phyloP scores from a whole-genome alignment of 257 asterid species.

The Leonotis leonurus region DNA sequence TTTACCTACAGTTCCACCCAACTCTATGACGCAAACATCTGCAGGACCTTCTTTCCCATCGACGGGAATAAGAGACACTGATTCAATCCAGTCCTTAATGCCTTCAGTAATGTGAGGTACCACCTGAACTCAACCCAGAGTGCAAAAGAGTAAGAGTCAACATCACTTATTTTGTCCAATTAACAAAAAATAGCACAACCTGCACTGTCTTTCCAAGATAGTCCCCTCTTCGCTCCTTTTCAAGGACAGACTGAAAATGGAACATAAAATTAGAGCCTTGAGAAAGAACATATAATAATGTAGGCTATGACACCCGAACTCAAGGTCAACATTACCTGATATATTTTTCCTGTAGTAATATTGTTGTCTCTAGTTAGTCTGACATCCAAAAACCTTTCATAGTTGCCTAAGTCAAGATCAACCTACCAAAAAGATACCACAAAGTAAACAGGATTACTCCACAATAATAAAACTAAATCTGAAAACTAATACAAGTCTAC shows the following conservation, averaged over 20 bases:
- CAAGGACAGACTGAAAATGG: constrained; percentile 73
- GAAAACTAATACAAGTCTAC: background rate
- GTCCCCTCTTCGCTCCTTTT: constrained; percentile 88
- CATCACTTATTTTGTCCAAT: background rate
- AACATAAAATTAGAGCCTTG: constrained; percentile 20
- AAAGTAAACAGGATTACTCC: background rate
- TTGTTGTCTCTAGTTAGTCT: constrained; percentile 92
- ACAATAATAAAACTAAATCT: background rate
- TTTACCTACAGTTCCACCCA: constrained; percentile 99
- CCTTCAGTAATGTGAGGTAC: constrained; percentile 97
- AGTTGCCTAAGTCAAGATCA: constrained; percentile 96
- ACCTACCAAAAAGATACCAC: constrained; percentile 43
- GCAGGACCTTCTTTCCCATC: constrained; percentile 94
- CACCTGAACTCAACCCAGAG: constrained; percentile 44
- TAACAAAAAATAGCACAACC: constrained; percentile 36
- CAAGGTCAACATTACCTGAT: constrained; percentile 55
- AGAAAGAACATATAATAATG: constrained; percentile 11
- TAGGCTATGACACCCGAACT: background rate
- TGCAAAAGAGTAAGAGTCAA: background rate
- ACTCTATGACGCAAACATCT: constrained; percentile 94
- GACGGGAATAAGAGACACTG: constrained; percentile 73
- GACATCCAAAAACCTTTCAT: constrained; percentile 88
- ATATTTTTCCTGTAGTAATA: constrained; percentile 96
- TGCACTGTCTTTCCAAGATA: constrained; percentile 99
- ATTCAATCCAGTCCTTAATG: constrained; percentile 84